These are phyloP conservation scores for Crithidia acanthocephali DNA, from an alignment of 208 protist species.

Conservation along the genomic window DNA sequence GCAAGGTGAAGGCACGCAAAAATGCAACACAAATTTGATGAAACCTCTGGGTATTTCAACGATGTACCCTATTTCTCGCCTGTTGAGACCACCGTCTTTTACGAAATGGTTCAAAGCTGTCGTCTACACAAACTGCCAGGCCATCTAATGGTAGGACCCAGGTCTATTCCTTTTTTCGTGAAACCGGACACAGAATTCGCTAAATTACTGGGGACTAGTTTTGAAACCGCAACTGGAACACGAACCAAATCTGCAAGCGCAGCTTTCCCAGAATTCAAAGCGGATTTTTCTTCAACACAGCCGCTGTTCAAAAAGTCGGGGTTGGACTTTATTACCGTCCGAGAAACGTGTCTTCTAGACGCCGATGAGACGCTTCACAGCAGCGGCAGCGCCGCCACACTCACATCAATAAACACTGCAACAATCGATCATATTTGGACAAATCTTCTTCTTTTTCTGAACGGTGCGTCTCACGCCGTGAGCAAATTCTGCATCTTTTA, in stretches of 20 bases:
- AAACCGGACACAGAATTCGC: slow-evolving; percentile 21
- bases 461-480: slow-evolving; percentile 1
- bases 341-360: slow-evolving; percentile 15
- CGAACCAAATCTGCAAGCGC: slow-evolving; percentile 9
- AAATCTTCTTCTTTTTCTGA: slow-evolving; percentile 26
- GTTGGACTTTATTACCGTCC: slow-evolving; percentile 20
- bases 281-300: slow-evolving; percentile 17
- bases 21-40: slow-evolving; percentile 32
- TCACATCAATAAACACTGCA: slow-evolving; percentile 14
- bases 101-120: slow-evolving; percentile 47
- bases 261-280: slow-evolving; percentile 27
- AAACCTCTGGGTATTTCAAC: slow-evolving; percentile 59
- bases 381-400: background rate
- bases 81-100: slow-evolving; percentile 68
- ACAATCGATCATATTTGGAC: slow-evolving; percentile 35
- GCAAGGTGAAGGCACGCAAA: no score
- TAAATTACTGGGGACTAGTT: slow-evolving; percentile 1
- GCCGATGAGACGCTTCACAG: no score
- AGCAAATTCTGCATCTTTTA: slow-evolving; percentile 43
- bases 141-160: slow-evolving; percentile 48
- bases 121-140: slow-evolving; percentile 61
- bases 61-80: slow-evolving; percentile 77
- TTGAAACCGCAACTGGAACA: slow-evolving; percentile 14
- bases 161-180: slow-evolving; percentile 54
- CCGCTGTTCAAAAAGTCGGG: slow-evolving; percentile 20